These are phyloP conservation scores for Aspergillus egyptiacus DNA, from an alignment of 495 filamentous ascomycete genomes.

Conservation along the genomic window DNA sequence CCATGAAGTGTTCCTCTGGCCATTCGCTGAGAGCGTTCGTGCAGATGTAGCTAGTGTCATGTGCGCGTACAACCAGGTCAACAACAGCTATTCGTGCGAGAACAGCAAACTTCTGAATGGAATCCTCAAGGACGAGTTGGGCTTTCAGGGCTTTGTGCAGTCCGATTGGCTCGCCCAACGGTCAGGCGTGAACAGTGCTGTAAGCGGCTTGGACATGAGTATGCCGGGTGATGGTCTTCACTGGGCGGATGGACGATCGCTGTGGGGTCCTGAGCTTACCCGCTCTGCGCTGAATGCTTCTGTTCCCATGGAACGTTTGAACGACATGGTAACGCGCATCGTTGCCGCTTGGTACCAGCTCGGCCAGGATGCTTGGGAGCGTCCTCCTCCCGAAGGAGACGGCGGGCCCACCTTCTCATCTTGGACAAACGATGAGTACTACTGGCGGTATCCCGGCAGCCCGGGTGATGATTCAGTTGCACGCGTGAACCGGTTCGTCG, in stretches of 20 bases:
- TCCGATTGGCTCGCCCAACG: constrained; percentile 91
- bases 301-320: constrained; percentile 72
- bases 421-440: constrained; percentile 70
- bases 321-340: constrained; percentile 91
- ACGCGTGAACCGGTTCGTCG: constrained; percentile 70
- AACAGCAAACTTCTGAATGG: constrained; percentile 92
- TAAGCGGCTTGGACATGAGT: constrained; percentile 86
- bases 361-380: constrained; percentile 67
- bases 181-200: constrained; percentile 68
- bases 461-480: constrained; percentile 46
- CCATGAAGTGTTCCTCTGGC: constrained; percentile 86
- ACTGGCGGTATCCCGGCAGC: constrained; percentile 59
- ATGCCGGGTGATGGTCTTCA: constrained; percentile 87
- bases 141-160: constrained; percentile 92
- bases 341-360: constrained; percentile 92
- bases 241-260: constrained; percentile 70
- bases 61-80: constrained; percentile 87
- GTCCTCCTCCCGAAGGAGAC: constrained; percentile 49
- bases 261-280: constrained; percentile 77
- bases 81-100: constrained; percentile 84
- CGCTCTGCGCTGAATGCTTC: constrained; percentile 75
- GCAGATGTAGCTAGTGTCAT: constrained; percentile 85
- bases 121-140: constrained; percentile 88
- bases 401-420: constrained; percentile 86
- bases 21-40: constrained; percentile 78